Base-by-base conservation (phyloP, 306 rosid species). In the Rubus parviflorus region DNA sequence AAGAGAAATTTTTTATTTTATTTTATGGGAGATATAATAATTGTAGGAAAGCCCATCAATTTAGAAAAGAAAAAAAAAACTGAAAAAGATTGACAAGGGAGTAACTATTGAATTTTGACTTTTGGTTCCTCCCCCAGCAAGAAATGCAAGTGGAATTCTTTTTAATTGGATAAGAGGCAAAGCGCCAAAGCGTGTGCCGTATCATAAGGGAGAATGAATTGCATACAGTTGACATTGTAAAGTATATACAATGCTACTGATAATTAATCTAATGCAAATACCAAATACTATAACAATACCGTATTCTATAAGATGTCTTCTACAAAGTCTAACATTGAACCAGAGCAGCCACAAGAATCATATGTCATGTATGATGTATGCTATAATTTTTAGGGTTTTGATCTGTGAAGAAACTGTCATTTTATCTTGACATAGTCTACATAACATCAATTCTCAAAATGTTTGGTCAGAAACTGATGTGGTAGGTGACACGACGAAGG, bases 301-400 rank as follows among this genome's bases (percentile, higher is more conserved):
- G 41, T 64, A 79, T 4, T 57, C 25, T 71, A 69, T 16, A 74
- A 65, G 62, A 64, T 70, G 19, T 78, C 48, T 20, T 48, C 52
- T 43, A 20, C 40, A 16, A 53, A 22, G 78, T 41, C 71, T n/a
- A 19, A 42, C 51, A 41, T 40, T 41, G 71, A 66, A 66, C 35
- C 75, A 7, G 43, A 62, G 14, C 67, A 5, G n/a, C 66, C 58
- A 40, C 49, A 65, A 64, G 78, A 52, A 46, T 80, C 75, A 46
- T 74, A 74, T 46, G 79, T 40, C 71, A 66, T 66, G 16, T n/a
- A n/a, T 67, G 10, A n/a, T n/a, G n/a, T n/a, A n/a, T n/a, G n/a
- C n/a, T 42, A 40, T 19, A 67, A 14, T 41, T 43, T 41, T 16
- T 4, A 17, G 22, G 48, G 68, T 40, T 19, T 65, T 40, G 51